phyloP scores from a whole-genome alignment of 768 basidiomycete species.

The Russula compacta region DNA sequence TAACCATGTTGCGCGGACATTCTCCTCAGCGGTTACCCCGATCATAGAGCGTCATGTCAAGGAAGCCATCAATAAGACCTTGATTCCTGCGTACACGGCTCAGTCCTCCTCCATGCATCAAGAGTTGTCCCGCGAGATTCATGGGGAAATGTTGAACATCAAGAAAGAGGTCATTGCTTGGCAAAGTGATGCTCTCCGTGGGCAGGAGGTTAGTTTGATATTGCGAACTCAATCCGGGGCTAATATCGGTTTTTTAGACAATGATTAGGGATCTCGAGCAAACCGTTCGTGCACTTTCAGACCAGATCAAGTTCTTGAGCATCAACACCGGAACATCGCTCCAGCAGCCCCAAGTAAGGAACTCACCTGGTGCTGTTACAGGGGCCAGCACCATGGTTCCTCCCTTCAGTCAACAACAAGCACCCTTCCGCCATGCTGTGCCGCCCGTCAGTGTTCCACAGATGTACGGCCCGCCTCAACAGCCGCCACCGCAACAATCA shows the following conservation, averaged over 20 bases:
- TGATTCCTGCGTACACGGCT: slow-evolving; percentile 69
- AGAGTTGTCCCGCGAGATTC: slow-evolving; percentile 66
- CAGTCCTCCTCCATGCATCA: slow-evolving; percentile 73
- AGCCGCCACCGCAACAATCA: slow-evolving; percentile 19
- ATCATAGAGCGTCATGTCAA: slow-evolving; percentile 76
- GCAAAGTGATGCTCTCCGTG: slow-evolving; percentile 71
- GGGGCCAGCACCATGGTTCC: not conserved
- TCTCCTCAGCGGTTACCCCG: slow-evolving; percentile 65
- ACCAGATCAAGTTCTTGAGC: slow-evolving; percentile 74
- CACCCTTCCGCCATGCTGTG: slow-evolving; percentile 28
- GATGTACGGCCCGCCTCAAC: slow-evolving; percentile 22
- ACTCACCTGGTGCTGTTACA: slow-evolving; percentile 18
- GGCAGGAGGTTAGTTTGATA: slow-evolving; percentile 56
- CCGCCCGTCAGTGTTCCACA: slow-evolving; percentile 27
- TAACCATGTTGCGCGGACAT: slow-evolving; percentile 63
- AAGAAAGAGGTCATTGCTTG: slow-evolving; percentile 74
- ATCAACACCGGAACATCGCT: slow-evolving; percentile 34
- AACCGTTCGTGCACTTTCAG: slow-evolving; percentile 61
- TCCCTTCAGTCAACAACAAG: slow-evolving; percentile 14
- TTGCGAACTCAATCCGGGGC: not conserved
- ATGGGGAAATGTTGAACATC: slow-evolving; percentile 62
- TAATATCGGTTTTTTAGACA: slow-evolving; percentile 33
- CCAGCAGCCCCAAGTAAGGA: slow-evolving; percentile 21
- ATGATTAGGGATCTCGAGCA: slow-evolving; percentile 77
- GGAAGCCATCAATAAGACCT: slow-evolving; percentile 61